These are phyloP conservation scores for Calvatia gigantea DNA, from an alignment of 768 basidiomycete genomes.

Conservation along the genomic window DNA sequence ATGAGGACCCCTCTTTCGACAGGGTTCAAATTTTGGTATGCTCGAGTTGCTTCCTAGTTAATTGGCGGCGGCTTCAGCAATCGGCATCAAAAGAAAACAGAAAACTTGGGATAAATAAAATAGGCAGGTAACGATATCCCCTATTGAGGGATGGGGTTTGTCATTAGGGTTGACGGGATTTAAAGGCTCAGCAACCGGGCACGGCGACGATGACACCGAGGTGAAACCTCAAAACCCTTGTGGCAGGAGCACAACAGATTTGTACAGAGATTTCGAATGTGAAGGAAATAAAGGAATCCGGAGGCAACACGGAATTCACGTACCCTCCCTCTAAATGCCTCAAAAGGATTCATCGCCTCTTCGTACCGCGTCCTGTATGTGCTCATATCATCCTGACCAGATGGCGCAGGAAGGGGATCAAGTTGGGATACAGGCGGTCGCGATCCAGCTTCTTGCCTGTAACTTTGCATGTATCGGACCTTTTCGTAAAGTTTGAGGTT, in stretches of 20 bases:
- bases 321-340: slow-evolving; percentile 93
- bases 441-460: slow-evolving; percentile 68
- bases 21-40: slow-evolving; percentile 87
- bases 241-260: background rate
- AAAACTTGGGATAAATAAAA: background rate
- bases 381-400: slow-evolving; percentile 69
- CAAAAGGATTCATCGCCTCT: slow-evolving; percentile 97
- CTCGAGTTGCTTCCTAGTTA: slow-evolving; percentile 86
- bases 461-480: slow-evolving; percentile 97
- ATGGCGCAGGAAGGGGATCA: slow-evolving; percentile 56
- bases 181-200: background rate
- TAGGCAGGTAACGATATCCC: background rate
- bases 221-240: background rate
- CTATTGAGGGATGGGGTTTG: background rate
- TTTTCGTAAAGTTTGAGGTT: slow-evolving; percentile 99
- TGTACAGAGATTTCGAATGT: background rate
- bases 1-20: slow-evolving; percentile 85
- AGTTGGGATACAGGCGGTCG: slow-evolving; percentile 57
- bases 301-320: slow-evolving; percentile 27
- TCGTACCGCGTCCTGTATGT: slow-evolving; percentile 92
- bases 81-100: background rate
- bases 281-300: background rate
- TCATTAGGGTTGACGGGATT: background rate
- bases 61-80: background rate
- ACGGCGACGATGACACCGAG: background rate